phyloP scores from a whole-genome alignment of 768 basidiomycete genomes.

The Collybia mongolica region DNA sequence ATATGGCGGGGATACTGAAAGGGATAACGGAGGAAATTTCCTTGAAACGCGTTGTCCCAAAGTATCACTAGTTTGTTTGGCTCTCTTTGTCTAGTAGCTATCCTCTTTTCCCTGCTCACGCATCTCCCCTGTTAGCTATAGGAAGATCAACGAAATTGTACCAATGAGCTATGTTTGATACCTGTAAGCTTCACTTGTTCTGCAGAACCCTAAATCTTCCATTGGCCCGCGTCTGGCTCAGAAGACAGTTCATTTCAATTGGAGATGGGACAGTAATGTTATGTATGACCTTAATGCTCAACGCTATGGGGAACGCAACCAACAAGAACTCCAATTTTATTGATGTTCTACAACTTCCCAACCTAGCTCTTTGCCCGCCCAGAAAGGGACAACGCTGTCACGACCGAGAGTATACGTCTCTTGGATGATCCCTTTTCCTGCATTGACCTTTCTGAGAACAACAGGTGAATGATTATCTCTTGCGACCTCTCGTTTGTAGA shows the following conservation, averaged over 20 bases:
- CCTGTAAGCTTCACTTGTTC: no score
- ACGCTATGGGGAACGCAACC: background rate
- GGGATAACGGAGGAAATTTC: background rate
- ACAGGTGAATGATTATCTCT: conserved; percentile 33
- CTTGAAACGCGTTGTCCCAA: background rate
- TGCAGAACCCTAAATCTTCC: no score
- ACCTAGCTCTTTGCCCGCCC: conserved; percentile 75
- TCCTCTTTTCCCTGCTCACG: no score
- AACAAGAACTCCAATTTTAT: background rate
- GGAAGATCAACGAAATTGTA: no score
- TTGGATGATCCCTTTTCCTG: conserved; percentile 37
- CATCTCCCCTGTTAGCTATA: no score
- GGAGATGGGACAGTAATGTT: no score
- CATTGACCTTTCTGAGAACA: conserved; percentile 38
- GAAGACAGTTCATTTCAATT: no score
- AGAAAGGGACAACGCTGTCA: conserved; percentile 76
- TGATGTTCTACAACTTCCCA: conserved; percentile 55
- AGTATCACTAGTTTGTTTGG: conserved; percentile 1
- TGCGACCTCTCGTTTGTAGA: conserved; percentile 54
- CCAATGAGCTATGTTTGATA: no score
- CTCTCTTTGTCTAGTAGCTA: background rate
- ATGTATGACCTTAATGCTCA: background rate
- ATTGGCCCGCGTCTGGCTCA: no score
- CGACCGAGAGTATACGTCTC: conserved; percentile 46
- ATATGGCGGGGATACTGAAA: conserved; percentile 2